Percentiles rank a stretch among this genome's conserved stretches.
These are phyloP conservation scores for Maudiozyma barnettii DNA, from an alignment of 805 yeast species.

Conservation along the genomic window DNA sequence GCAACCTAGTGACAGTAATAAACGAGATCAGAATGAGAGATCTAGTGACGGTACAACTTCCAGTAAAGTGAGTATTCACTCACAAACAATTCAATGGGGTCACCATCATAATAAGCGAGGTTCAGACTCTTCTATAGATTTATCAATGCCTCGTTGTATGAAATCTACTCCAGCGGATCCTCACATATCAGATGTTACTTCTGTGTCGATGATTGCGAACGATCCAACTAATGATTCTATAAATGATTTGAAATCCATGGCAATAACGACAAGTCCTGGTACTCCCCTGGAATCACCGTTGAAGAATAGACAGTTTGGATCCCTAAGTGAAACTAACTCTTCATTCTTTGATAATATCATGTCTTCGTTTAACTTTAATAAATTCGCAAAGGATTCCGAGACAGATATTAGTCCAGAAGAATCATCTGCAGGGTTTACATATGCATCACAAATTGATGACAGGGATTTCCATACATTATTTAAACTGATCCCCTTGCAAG, in stretches of 20 bases:
- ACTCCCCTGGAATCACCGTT: neutral
- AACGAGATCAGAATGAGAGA: neutral
- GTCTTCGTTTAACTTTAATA: slow-evolving; percentile 10
- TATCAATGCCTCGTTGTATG: slow-evolving; percentile 3
- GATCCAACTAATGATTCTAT: neutral
- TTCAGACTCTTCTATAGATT: neutral
- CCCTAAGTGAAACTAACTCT: neutral
- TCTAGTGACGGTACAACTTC: neutral
- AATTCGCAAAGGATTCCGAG: neutral
- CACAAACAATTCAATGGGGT: neutral
- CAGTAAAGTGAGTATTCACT: neutral
- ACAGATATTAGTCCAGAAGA: too few species aligned
- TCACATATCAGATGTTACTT: slow-evolving; percentile 18
- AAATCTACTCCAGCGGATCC: slow-evolving; percentile 26
- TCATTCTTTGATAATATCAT: slow-evolving; percentile 19
- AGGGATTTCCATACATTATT: slow-evolving; percentile 71
- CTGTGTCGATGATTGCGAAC: slow-evolving; percentile 8
- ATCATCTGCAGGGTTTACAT: slow-evolving; percentile 13
- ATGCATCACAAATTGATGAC: slow-evolving; percentile 53
- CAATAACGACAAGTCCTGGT: neutral
- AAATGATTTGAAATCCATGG: neutral
- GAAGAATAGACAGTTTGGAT: neutral
- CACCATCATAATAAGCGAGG: neutral
- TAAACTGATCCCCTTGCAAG: slow-evolving; percentile 54
- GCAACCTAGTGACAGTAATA: too few species aligned